A percentile compares a stretch with the other conserved stretches of the same genome.
phyloP scores from a whole-genome alignment of 495 filamentous ascomycete genomes.

The Penicillium bovifimosum region DNA sequence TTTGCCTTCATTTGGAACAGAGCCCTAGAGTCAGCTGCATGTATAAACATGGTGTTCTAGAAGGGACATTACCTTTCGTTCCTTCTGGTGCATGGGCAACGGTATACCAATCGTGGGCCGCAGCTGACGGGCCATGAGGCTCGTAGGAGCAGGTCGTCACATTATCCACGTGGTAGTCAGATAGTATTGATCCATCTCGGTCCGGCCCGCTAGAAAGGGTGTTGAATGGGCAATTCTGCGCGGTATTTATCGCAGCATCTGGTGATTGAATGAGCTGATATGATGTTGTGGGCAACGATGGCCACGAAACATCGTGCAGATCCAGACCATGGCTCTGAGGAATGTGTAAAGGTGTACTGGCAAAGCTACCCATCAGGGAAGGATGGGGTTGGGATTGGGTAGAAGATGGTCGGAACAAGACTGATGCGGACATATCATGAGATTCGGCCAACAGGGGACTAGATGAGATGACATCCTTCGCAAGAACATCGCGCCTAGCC shows the following conservation, averaged over 20 bases:
- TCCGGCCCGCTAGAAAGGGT: conserved; percentile 28
- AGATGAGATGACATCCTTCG: neutral
- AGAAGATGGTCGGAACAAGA: conserved; percentile 5
- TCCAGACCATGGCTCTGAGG: conserved; percentile 9
- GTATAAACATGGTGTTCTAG: conserved; percentile 34
- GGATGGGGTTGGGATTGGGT: neutral
- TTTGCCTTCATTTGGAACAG: conserved; percentile 33
- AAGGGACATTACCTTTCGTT: conserved; percentile 36
- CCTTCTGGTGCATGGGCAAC: conserved; percentile 33
- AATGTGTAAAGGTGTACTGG: conserved; percentile 2
- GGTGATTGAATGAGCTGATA: conserved; percentile 24
- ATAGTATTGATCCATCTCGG: conserved; percentile 27
- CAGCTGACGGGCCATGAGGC: conserved; percentile 26
- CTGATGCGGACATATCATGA: neutral
- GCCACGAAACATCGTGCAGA: conserved; percentile 11
- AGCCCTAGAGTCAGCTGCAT: conserved; percentile 36
- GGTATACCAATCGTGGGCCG: conserved; percentile 39
- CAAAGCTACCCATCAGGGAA: neutral
- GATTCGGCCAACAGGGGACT: neutral
- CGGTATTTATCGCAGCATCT: conserved; percentile 30
- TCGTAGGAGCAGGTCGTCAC: conserved; percentile 40
- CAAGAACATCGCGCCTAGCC: neutral
- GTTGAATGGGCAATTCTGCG: conserved; percentile 37
- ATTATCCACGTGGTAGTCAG: conserved; percentile 39
- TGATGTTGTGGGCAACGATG: conserved; percentile 14